A percentile compares a stretch with the other conserved stretches of the same genome.
Conservation (phyloP, 2,329 filamentous ascomycete species). For the Coniochaeta prunicola region DNA sequence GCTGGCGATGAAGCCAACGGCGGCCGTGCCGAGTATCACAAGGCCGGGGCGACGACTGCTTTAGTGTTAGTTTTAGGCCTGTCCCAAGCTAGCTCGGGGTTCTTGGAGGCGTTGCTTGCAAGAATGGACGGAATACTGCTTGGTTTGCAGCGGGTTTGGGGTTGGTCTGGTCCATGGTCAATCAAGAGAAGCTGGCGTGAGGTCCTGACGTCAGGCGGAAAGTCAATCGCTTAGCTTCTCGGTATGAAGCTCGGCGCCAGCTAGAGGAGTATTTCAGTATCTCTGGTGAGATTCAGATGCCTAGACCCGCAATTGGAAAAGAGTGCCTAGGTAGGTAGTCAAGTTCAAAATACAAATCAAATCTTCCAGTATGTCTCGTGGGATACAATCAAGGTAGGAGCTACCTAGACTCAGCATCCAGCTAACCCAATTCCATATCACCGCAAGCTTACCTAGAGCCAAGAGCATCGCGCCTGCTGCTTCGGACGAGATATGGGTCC, state of each 20-base stretch:
- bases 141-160: background rate
- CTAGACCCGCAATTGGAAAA: no score
- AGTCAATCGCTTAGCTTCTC: background rate
- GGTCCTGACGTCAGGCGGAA: background rate
- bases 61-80: background rate
- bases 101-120: background rate
- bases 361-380: no score
- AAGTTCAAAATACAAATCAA: no score
- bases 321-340: no score
- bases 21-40: constrained; percentile 23
- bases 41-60: constrained; percentile 31
- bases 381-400: no score
- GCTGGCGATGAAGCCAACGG: constrained; percentile 17
- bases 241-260: background rate
- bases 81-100: background rate
- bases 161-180: background rate
- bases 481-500: background rate
- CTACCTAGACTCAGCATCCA: background rate
- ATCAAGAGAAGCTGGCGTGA: background rate
- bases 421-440: background rate
- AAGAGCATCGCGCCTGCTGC: background rate
- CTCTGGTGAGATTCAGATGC: no score
- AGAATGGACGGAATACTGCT: constrained; percentile 5
- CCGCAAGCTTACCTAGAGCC: background rate
- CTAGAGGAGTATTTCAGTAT: no score